phyloP scores from a whole-genome alignment of 2,329 filamentous ascomycete species.

The Talaromyces amestolkiae region DNA sequence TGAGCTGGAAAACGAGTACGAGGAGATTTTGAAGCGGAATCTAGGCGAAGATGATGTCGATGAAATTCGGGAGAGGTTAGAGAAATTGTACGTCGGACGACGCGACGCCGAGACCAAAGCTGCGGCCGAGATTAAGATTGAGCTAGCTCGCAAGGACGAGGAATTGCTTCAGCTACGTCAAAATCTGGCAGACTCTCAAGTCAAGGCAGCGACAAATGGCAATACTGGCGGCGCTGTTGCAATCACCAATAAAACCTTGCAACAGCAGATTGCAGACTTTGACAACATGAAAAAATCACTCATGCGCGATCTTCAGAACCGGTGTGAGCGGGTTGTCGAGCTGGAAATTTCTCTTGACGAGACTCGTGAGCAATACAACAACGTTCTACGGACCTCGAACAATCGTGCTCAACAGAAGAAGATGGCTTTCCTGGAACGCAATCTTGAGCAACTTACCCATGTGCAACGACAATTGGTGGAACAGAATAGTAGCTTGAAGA shows the following conservation, averaged over 20 bases:
- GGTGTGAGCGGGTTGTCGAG: conserved; percentile 96
- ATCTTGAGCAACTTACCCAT: conserved; percentile 94
- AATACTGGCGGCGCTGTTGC: conserved; percentile 45
- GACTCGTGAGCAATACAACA: conserved; percentile 98
- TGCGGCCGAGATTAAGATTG: conserved; percentile 71
- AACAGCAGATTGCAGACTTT: conserved; percentile 97
- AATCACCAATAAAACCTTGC: conserved; percentile 82
- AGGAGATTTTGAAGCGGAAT: conserved; percentile 75
- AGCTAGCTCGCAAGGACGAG: conserved; percentile 72
- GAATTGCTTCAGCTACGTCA: conserved; percentile 80
- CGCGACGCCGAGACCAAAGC: conserved; percentile 71
- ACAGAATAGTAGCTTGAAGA: conserved; percentile 95
- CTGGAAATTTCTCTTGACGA: conserved; percentile 96
- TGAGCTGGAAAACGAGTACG: conserved; percentile 76
- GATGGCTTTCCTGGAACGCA: conserved; percentile 98
- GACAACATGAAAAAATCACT: conserved; percentile 99
- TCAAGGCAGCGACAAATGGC: conserved; percentile 58
- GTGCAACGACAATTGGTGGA: conserved; percentile 97
- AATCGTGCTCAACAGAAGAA: conserved; percentile 99
- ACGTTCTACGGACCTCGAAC: conserved; percentile 92
- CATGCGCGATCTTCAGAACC: conserved; percentile 97
- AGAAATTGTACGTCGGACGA: conserved; percentile 72
- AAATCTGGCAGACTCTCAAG: conserved; percentile 70
- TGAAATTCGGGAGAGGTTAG: conserved; percentile 76
- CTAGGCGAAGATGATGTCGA: conserved; percentile 75